phyloP scores from a whole-genome alignment of 768 basidiomycete genomes.

The Phanerochaete carnosa region DNA sequence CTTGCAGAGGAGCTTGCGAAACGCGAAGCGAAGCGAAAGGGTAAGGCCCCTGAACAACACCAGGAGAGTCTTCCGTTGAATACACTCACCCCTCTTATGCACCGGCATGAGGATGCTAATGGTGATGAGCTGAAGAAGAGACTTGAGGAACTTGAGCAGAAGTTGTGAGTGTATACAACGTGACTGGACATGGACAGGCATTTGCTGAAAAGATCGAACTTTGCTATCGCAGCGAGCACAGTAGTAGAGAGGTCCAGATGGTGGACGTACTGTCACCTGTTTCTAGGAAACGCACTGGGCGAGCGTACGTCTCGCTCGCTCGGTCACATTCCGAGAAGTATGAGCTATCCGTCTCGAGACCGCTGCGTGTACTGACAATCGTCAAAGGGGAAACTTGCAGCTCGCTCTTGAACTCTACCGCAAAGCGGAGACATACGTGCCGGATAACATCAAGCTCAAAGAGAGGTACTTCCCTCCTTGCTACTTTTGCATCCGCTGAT shows the following conservation, averaged over 20 bases:
- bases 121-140: slow-evolving; percentile 55
- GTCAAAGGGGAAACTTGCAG: slow-evolving; percentile 68
- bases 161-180: slow-evolving; percentile 58
- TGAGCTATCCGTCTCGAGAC: slow-evolving; percentile 18
- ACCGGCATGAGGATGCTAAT: slow-evolving; percentile 66
- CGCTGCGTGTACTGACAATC: background rate
- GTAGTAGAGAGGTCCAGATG: slow-evolving; percentile 56
- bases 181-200: background rate
- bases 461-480: slow-evolving; percentile 76
- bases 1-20: slow-evolving; percentile 1
- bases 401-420: slow-evolving; percentile 79
- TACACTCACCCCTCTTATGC: slow-evolving; percentile 58
- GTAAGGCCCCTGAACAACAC: slow-evolving; percentile 20
- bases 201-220: background rate
- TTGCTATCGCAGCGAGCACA: slow-evolving; percentile 46
- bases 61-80: slow-evolving; percentile 36
- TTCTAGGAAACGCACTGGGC: slow-evolving; percentile 78
- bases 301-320: slow-evolving; percentile 82
- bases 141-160: slow-evolving; percentile 67
- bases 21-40: slow-evolving; percentile 25
- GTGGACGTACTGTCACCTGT: slow-evolving; percentile 66
- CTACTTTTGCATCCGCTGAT: slow-evolving; percentile 51
- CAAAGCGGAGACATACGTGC: slow-evolving; percentile 78
- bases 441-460: slow-evolving; percentile 82
- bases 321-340: slow-evolving; percentile 80